Conservation (phyloP, 495 filamentous ascomycete species). For the Cenococcum geophilum region DNA sequence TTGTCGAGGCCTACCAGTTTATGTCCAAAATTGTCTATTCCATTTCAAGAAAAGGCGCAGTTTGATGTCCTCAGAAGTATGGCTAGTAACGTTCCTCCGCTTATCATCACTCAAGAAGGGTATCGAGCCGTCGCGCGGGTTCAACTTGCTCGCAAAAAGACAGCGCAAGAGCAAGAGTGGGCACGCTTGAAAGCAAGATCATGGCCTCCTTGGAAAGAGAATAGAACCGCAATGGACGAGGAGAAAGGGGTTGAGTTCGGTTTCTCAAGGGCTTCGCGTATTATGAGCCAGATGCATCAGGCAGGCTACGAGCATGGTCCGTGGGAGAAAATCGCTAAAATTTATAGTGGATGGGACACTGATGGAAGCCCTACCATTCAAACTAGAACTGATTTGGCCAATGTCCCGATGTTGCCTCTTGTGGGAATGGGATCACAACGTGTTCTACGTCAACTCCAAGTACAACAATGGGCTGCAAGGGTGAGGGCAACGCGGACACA, state of each 20-base stretch:
- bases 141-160: constrained; percentile 62
- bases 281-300: constrained; percentile 54
- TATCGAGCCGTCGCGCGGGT: constrained; percentile 55
- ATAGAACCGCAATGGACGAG: constrained; percentile 53
- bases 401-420: background rate
- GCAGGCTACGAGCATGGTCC: constrained; percentile 52
- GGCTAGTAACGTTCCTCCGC: constrained; percentile 49
- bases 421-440: background rate
- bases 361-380: constrained; percentile 67
- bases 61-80: constrained; percentile 59
- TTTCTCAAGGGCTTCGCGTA: constrained; percentile 52
- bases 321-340: constrained; percentile 53
- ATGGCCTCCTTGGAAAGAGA: constrained; percentile 70
- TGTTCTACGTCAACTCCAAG: background rate
- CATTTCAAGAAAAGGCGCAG: constrained; percentile 54
- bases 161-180: constrained; percentile 51
- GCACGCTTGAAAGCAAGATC: constrained; percentile 53
- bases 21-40: constrained; percentile 46
- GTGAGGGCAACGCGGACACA: constrained; percentile 61
- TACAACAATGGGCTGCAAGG: constrained; percentile 50
- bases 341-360: constrained; percentile 62
- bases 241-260: constrained; percentile 51
- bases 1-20: constrained; percentile 49
- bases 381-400: constrained; percentile 38
- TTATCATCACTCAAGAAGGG: constrained; percentile 54